phyloP scores from a whole-genome alignment of 177 flowering plant species.

The Vitis hybrid region DNA sequence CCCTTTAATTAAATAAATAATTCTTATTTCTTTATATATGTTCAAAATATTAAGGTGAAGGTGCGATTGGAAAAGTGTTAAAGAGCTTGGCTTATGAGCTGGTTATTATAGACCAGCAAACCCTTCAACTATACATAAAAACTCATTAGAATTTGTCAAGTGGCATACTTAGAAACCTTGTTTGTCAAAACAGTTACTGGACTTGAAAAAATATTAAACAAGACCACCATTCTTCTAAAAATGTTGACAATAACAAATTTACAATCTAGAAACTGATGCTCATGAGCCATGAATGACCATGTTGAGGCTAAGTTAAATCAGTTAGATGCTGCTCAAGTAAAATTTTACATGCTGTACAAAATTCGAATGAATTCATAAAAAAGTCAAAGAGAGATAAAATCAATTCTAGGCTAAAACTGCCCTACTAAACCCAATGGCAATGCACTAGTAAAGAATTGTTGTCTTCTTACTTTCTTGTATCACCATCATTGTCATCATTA shows the following conservation, averaged over 20 bases:
- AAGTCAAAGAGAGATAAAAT: too few relatives aligned
- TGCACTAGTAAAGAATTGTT: too few relatives aligned
- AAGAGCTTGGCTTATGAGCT: slow-evolving; percentile 6
- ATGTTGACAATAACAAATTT: neutral
- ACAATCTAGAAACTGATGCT: neutral
- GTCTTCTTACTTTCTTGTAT: too few relatives aligned
- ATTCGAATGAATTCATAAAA: too few relatives aligned
- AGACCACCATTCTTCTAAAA: neutral
- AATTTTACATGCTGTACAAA: too few relatives aligned
- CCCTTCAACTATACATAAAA: neutral
- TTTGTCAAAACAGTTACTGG: neutral
- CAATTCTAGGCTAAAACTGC: too few relatives aligned
- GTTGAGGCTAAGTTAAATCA: neutral
- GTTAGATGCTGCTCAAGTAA: too few relatives aligned
- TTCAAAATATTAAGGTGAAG: neutral
- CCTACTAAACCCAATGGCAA: too few relatives aligned
- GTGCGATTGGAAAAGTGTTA: neutral
- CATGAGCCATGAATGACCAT: neutral
- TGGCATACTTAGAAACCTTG: neutral
- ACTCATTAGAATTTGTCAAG: neutral
- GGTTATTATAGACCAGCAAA: neutral
- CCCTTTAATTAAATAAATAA: slow-evolving; percentile 1
- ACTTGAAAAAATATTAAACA: neutral
- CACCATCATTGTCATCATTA: too few relatives aligned
- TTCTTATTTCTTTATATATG: neutral